Percentiles rank a stretch among this genome's conserved stretches.
These are phyloP conservation scores for Melanomma pulvis-pyrius DNA, from an alignment of 495 filamentous ascomycete genomes.

Conservation along the genomic window DNA sequence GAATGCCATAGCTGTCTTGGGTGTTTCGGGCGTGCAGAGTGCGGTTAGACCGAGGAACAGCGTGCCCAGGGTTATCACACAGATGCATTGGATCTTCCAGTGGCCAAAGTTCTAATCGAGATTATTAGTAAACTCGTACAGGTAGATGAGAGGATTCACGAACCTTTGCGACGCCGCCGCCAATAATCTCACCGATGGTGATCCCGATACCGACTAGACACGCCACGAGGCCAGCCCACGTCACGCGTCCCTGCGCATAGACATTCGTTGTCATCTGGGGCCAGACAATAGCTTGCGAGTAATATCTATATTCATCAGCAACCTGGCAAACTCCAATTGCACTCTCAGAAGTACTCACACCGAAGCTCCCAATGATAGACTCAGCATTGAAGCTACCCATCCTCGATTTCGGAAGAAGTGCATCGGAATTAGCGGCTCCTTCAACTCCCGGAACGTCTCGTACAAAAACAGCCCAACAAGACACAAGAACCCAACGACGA, in stretches of 20 bases:
- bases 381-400: slow-evolving; percentile 25
- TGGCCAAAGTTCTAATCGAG: slow-evolving; percentile 16
- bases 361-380: slow-evolving; percentile 24
- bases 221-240: slow-evolving; percentile 17
- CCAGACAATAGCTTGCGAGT: slow-evolving; percentile 35
- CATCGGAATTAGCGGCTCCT: slow-evolving; percentile 33
- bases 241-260: slow-evolving; percentile 13
- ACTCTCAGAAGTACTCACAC: slow-evolving; percentile 4
- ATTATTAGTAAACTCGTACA: slow-evolving; percentile 1
- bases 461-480: slow-evolving; percentile 47
- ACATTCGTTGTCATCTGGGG: slow-evolving; percentile 21
- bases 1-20: slow-evolving; percentile 22
- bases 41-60: slow-evolving; percentile 25
- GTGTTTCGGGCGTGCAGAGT: slow-evolving; percentile 27
- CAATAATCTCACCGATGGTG: slow-evolving; percentile 26
- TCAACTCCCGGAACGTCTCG: slow-evolving; percentile 37
- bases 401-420: slow-evolving; percentile 30
- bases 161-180: slow-evolving; percentile 26
- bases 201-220: slow-evolving; percentile 30
- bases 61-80: slow-evolving; percentile 26
- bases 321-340: neutral
- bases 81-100: slow-evolving; percentile 32
- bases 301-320: slow-evolving; percentile 7
- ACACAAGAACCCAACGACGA: slow-evolving; percentile 45
- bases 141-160: neutral